These are phyloP conservation scores for Clarireedia hainanense DNA, from an alignment of 2,329 filamentous ascomycete species.

Conservation along the genomic window DNA sequence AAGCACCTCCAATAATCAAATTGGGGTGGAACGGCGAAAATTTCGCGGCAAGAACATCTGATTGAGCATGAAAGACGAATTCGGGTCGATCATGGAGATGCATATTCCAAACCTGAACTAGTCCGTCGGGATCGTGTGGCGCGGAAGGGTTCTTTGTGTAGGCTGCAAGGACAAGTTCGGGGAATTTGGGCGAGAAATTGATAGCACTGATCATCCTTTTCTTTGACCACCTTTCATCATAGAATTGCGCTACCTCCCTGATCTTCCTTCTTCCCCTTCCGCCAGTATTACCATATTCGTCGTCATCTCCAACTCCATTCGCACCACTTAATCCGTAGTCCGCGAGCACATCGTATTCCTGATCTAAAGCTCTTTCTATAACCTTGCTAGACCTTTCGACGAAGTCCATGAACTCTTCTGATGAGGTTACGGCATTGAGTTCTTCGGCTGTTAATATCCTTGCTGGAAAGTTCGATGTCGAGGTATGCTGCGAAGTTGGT, in stretches of 20 bases:
- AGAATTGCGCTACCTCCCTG: conserved; percentile 88
- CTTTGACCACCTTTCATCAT: conserved; percentile 91
- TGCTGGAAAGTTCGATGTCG: conserved; percentile 60
- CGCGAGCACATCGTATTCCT: conserved; percentile 92
- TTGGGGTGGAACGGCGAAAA: conserved; percentile 99
- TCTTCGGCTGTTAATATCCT: conserved; percentile 78
- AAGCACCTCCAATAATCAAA: conserved; percentile 89
- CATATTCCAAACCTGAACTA: conserved; percentile 95
- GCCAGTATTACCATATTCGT: conserved; percentile 60
- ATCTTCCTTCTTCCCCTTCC: conserved; percentile 67
- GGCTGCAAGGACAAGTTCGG: conserved; percentile 83
- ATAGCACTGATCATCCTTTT: conserved; percentile 95
- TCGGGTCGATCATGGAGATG: conserved; percentile 92
- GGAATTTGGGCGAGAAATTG: conserved; percentile 92
- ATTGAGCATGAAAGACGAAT: conserved; percentile 94
- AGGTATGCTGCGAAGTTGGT: conserved; percentile 37
- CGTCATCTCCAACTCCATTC: conserved; percentile 69
- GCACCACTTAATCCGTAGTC: conserved; percentile 81
- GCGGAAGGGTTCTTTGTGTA: conserved; percentile 97
- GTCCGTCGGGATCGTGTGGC: conserved; percentile 84
- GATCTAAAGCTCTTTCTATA: conserved; percentile 87
- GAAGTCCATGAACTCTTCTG: conserved; percentile 90
- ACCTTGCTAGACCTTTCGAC: conserved; percentile 94
- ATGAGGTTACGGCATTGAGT: conserved; percentile 80
- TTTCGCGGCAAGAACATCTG: conserved; percentile 88